Evolutionary conservation across 129 eudicot genomes (phyloP), one percentile per base, ranked within the genome.

Genomic region (Lactuca saligna): DNA sequence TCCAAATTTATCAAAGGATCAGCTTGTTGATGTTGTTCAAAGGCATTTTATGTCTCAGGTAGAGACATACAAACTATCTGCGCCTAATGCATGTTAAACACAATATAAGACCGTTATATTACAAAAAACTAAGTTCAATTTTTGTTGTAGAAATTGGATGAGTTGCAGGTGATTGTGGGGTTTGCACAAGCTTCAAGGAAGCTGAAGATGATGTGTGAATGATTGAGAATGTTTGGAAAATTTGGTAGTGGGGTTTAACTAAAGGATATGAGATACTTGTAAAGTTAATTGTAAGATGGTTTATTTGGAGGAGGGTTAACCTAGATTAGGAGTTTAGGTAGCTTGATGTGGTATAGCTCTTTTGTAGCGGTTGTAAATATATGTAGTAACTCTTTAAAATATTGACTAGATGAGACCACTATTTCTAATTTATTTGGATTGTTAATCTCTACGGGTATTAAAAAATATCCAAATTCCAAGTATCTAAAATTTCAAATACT

Each of bases 31-130:
- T 55, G 81, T 85, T 54, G 95, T 85, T 46, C 91, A 82, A 65
- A 74, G 88, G 80, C 95, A 88, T 78, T 88, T 88, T 59, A 72
- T 82, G 79, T 82, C 95, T 5, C 91, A 85, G 95, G 95, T 88
- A 20, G n/a, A n/a, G n/a, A n/a, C n/a, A n/a, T n/a, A n/a, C n/a
- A n/a, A n/a, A 20, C 20, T 20, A 20, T 20, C 44, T 6, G 9
- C 0, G 49, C 1, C 49, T 13, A 42, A 42, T 42, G 12, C 13
- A 42, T 42, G 49, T 42, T 14, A 42, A 42, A 42, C 13, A 42
- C 49, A 42, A 3, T 42, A 42, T 13, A 42, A 46, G n/a, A 46
- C 51, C n/a, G n/a, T n/a, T n/a, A n/a, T n/a, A n/a, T n/a, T n/a
- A n/a, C n/a, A n/a, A n/a, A n/a, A n/a, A n/a, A n/a, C n/a, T n/a